These are phyloP conservation scores for Aspergillus sp. DNA, from an alignment of 2,329 filamentous ascomycete species.

Conservation along the genomic window DNA sequence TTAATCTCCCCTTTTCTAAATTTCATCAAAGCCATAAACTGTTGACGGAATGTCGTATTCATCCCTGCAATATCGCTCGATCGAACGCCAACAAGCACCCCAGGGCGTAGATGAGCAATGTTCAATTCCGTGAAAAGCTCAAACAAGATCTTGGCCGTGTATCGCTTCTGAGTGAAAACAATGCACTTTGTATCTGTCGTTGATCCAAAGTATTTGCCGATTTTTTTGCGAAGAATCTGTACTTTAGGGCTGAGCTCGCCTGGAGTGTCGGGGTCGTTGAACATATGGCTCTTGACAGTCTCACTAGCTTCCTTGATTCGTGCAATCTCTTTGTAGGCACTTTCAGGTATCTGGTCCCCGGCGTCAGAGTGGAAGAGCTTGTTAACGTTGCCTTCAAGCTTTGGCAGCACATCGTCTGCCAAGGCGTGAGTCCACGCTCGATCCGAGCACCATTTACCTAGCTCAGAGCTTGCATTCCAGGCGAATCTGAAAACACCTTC, in stretches of 20 bases:
- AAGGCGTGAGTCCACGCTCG: constrained; percentile 71
- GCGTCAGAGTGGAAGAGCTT: constrained; percentile 6
- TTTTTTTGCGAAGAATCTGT: constrained; percentile 53
- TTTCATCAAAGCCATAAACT: constrained; percentile 66
- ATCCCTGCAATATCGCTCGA: constrained; percentile 50
- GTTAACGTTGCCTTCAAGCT: constrained; percentile 51
- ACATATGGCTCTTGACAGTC: constrained; percentile 51
- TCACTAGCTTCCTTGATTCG: constrained; percentile 56
- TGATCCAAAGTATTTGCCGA: constrained; percentile 59
- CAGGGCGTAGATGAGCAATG: constrained; percentile 56
- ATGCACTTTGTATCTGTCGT: constrained; percentile 66
- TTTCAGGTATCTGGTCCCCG: constrained; percentile 16
- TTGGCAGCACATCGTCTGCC: constrained; percentile 56
- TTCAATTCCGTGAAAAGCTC: constrained; percentile 61
- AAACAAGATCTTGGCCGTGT: constrained; percentile 69
- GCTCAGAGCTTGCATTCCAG: constrained; percentile 54
- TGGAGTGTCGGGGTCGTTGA: constrained; percentile 34
- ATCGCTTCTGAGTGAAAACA: constrained; percentile 76
- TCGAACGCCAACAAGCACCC: constrained; percentile 60
- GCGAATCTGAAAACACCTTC: constrained; percentile 57
- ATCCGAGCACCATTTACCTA: constrained; percentile 84
- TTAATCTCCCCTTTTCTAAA: constrained; percentile 58
- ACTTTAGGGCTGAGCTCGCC: constrained; percentile 69
- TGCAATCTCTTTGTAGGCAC: constrained; percentile 50
- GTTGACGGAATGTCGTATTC: constrained; percentile 65